These are phyloP conservation scores for Platismatia glauca DNA, from an alignment of 495 filamentous ascomycete species.

Conservation along the genomic window DNA sequence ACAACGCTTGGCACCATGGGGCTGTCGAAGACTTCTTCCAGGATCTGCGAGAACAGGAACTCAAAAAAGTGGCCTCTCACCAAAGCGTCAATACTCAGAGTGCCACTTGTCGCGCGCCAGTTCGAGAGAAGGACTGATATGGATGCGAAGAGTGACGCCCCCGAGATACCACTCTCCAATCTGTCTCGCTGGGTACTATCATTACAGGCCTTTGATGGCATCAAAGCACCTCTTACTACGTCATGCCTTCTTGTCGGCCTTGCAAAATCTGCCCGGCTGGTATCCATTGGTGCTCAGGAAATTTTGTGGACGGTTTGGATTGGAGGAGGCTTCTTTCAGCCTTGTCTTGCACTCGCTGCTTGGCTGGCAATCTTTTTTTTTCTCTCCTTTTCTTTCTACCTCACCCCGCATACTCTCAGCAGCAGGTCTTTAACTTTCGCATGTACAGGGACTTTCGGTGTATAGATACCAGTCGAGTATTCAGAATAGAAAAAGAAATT, in stretches of 20 bases:
- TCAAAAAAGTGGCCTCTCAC: conserved; percentile 1
- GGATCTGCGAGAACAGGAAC: conserved; percentile 3
- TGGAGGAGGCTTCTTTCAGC: background rate
- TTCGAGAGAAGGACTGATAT: background rate
- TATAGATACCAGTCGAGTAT: background rate
- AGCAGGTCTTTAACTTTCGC: background rate
- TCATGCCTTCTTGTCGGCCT: background rate
- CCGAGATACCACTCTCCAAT: background rate
- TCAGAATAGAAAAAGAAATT: background rate
- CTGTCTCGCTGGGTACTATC: background rate
- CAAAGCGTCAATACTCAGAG: conserved; percentile 1
- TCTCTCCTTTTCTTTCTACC: background rate
- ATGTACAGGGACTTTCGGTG: background rate
- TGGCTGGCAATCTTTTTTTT: background rate
- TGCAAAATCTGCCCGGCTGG: background rate
- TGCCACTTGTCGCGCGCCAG: background rate
- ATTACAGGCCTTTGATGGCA: background rate
- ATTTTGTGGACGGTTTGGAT: background rate
- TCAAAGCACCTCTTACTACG: background rate
- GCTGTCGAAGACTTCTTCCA: conserved; percentile 11
- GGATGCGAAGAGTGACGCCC: background rate
- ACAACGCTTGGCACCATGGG: conserved; percentile 9
- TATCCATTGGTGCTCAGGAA: background rate
- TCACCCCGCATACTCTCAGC: background rate
- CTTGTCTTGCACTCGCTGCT: background rate